A percentile compares a stretch with the other conserved stretches of the same genome.
Conservation (phyloP, 257 asterid genomes). For the Solanum pimpinellifolium region DNA sequence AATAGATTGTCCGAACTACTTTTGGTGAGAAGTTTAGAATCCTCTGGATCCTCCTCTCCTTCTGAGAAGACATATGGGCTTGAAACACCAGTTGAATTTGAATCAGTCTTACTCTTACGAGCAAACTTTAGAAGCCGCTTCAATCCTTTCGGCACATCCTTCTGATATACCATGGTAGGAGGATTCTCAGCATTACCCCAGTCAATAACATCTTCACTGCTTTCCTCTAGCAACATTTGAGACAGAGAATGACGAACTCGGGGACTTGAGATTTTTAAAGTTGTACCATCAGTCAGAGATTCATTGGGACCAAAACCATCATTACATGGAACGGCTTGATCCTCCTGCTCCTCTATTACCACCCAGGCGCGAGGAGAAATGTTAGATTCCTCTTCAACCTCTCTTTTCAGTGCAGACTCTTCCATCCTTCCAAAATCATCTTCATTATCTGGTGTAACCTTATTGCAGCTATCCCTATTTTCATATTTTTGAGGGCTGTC, state of each 20-base stretch:
- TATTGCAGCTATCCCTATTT: slow-evolving; percentile 28
- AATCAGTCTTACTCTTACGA: slow-evolving; percentile 78
- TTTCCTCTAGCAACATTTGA: slow-evolving; percentile 96
- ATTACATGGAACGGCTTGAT: slow-evolving; percentile 22
- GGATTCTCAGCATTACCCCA: slow-evolving; percentile 98
- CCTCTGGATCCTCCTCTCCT: slow-evolving; percentile 90
- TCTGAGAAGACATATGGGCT: slow-evolving; percentile 81
- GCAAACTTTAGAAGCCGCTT: slow-evolving; percentile 92
- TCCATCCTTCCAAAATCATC: slow-evolving; percentile 10
- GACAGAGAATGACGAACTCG: slow-evolving; percentile 94
- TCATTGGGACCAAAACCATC: slow-evolving; percentile 24
- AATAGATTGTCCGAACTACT: slow-evolving; percentile 57
- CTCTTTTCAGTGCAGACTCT: slow-evolving; percentile 23
- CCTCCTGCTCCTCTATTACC: slow-evolving; percentile 72
- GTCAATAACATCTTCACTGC: slow-evolving; percentile 66
- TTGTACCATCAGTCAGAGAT: slow-evolving; percentile 30
- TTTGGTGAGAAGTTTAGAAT: slow-evolving; percentile 41
- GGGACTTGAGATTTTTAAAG: slow-evolving; percentile 53
- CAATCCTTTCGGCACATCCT: slow-evolving; percentile 88
- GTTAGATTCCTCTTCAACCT: slow-evolving; percentile 50
- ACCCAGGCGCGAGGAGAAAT: slow-evolving; percentile 97
- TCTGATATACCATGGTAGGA: slow-evolving; percentile 57
- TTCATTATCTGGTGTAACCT: slow-evolving; percentile 7
- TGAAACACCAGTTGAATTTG: slow-evolving; percentile 66
- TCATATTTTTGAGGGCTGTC: slow-evolving; percentile 32